A percentile compares a stretch with the other conserved stretches of the same genome.
Conservation (phyloP, 148 eudicot genomes). For the Camellia granthamiana region DNA sequence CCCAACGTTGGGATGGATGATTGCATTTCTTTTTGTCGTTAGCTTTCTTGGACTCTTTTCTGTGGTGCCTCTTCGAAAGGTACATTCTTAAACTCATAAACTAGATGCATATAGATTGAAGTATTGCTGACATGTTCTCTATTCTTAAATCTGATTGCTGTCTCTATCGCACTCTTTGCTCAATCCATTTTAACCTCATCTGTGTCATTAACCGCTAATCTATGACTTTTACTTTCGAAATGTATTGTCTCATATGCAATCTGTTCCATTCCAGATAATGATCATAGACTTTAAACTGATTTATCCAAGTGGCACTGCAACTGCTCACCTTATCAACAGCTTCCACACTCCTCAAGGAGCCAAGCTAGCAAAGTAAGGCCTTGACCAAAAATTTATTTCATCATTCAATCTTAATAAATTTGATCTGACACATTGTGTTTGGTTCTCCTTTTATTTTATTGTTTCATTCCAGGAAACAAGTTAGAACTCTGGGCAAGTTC, state of each 20-base stretch:
- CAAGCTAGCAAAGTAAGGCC: slow-evolving; percentile 64
- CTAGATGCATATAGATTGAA: neutral
- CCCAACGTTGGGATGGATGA: slow-evolving; percentile 66
- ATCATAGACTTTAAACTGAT: slow-evolving; percentile 74
- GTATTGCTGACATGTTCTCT: neutral
- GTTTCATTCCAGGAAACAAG: slow-evolving; percentile 67
- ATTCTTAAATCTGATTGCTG: neutral
- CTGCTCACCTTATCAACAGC: slow-evolving; percentile 92
- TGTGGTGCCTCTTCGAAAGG: slow-evolving; percentile 87
- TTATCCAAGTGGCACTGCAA: slow-evolving; percentile 95
- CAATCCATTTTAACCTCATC: neutral
- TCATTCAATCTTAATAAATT: neutral
- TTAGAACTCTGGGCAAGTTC: slow-evolving; percentile 63
- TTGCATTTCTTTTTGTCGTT: slow-evolving; percentile 79
- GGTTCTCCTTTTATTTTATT: slow-evolving; percentile 7
- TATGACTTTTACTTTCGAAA: too few relatives aligned
- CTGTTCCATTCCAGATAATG: slow-evolving; percentile 73
- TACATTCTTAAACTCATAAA: slow-evolving; percentile 17
- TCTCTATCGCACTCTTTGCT: neutral
- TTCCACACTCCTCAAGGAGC: slow-evolving; percentile 98
- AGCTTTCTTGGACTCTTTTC: slow-evolving; percentile 86
- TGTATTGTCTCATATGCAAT: neutral
- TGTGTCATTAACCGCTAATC: too few relatives aligned
- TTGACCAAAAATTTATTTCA: neutral
- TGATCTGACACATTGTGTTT: neutral